A percentile compares a stretch with the other conserved stretches of the same genome.
phyloP scores from a whole-genome alignment of 23 red algal genomes.

The Cyanidiococcus yangmingshanensis region DNA sequence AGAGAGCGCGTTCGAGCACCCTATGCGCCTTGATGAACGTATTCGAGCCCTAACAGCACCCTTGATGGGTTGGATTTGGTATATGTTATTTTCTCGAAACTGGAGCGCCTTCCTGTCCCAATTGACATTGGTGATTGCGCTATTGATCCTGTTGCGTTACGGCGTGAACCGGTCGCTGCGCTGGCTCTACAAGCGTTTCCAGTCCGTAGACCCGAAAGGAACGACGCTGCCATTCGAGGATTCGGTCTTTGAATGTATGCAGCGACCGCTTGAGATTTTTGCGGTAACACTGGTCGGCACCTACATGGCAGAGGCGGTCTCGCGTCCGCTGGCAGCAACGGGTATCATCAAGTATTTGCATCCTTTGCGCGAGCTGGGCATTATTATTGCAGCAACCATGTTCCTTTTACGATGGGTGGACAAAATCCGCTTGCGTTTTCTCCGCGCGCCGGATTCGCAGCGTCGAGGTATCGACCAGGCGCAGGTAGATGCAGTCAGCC shows the following conservation, averaged over 20 bases:
- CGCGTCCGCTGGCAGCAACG: slow-evolving; percentile 45
- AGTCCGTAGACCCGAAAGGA: slow-evolving; percentile 36
- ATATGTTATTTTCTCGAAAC: background rate
- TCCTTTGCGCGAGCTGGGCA: slow-evolving; percentile 73
- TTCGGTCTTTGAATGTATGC: slow-evolving; percentile 94
- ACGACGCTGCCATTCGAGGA: slow-evolving; percentile 65
- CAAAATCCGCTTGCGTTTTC: slow-evolving; percentile 66
- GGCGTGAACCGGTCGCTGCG: slow-evolving; percentile 67
- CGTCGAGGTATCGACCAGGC: slow-evolving; percentile 75
- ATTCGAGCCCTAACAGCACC: slow-evolving; percentile 10
- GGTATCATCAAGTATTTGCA: slow-evolving; percentile 70
- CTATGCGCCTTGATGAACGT: background rate
- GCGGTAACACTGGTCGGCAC: slow-evolving; percentile 73
- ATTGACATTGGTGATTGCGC: slow-evolving; percentile 34
- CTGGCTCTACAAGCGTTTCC: slow-evolving; percentile 69
- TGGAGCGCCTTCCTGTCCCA: slow-evolving; percentile 41
- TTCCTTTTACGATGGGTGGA: slow-evolving; percentile 94
- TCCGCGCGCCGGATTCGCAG: slow-evolving; percentile 31
- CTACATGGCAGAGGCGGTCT: slow-evolving; percentile 76
- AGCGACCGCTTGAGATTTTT: slow-evolving; percentile 90
- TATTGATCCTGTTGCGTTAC: slow-evolving; percentile 65
- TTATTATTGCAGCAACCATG: slow-evolving; percentile 88
- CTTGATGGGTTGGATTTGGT: background rate
- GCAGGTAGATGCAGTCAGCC: slow-evolving; percentile 70
- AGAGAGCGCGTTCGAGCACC: background rate